phyloP scores from a whole-genome alignment of 2,329 filamentous ascomycete species.

The Ceratocystis diversiconidia region DNA sequence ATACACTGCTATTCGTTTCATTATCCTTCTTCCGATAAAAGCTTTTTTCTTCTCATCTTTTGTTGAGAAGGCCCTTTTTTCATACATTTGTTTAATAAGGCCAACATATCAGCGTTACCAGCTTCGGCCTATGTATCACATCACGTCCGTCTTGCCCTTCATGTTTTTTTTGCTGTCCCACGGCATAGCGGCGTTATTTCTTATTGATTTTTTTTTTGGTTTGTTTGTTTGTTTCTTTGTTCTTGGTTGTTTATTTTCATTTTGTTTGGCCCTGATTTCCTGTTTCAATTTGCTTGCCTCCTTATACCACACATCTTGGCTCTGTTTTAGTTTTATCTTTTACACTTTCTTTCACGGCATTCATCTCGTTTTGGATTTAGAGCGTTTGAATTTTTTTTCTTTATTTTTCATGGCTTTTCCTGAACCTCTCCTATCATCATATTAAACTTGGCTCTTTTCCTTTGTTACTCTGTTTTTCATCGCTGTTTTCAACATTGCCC shows the following conservation, averaged over 20 bases:
- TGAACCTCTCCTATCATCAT: not conserved
- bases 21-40: too few relatives aligned
- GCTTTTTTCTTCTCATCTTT: not conserved
- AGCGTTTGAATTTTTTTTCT: conserved; percentile 7
- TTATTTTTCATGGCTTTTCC: not conserved
- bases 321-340: not conserved
- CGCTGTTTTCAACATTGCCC: not conserved
- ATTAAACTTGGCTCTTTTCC: not conserved
- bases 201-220: not conserved
- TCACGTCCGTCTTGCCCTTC: not conserved
- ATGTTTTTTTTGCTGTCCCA: not conserved
- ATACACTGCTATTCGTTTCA: too few relatives aligned
- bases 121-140: not conserved
- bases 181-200: not conserved
- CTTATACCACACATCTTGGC: not conserved
- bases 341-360: not conserved
- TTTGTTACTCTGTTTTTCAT: not conserved
- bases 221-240: not conserved
- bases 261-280: not conserved
- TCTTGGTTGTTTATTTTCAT: not conserved
- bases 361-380: not conserved
- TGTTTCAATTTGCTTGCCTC: not conserved
- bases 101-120: too few relatives aligned
- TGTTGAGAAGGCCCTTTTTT: not conserved
- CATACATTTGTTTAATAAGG: not conserved